phyloP scores from a whole-genome alignment of 1,139 yeast genomes.

The Spathaspora sp. region DNA sequence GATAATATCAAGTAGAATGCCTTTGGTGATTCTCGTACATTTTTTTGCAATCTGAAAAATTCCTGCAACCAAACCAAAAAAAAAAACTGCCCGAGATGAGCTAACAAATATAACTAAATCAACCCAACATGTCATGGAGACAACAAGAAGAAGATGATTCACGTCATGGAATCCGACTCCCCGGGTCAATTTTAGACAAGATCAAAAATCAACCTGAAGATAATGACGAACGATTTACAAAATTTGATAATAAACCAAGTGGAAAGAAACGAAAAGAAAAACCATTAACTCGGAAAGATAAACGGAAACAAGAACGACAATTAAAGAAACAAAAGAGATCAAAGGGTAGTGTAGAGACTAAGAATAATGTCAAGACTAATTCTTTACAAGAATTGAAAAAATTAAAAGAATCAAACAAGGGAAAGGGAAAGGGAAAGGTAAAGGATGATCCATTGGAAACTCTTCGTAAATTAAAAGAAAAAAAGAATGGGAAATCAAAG shows the following conservation, averaged over 20 bases:
- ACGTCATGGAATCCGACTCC: conserved; percentile 57
- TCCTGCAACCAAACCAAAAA: not conserved
- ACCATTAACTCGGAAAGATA: conserved; percentile 50
- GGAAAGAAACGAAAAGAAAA: conserved; percentile 31
- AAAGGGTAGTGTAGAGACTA: conserved; percentile 3
- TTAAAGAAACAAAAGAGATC: conserved; percentile 46
- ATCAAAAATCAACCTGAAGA: conserved; percentile 44
- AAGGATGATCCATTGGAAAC: conserved; percentile 34
- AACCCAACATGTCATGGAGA: not conserved
- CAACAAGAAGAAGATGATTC: conserved; percentile 15
- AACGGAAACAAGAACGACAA: conserved; percentile 54
- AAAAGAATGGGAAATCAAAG: conserved; percentile 11
- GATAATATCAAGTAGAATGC: too few relatives aligned
- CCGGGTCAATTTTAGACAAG: conserved; percentile 66
- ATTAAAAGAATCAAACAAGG: conserved; percentile 21
- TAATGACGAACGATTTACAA: conserved; percentile 28
- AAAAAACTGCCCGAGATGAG: conserved; percentile 2
- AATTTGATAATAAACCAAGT: conserved; percentile 18
- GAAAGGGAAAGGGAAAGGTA: too few relatives aligned
- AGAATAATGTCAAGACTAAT: not conserved
- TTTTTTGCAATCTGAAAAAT: not conserved
- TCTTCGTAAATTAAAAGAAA: conserved; percentile 12
- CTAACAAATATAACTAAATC: not conserved
- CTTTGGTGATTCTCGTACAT: too few relatives aligned
- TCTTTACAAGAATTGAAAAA: not conserved